phyloP scores from a whole-genome alignment of 1,284 basidiomycete species.

The Schizophyllum amplum region DNA sequence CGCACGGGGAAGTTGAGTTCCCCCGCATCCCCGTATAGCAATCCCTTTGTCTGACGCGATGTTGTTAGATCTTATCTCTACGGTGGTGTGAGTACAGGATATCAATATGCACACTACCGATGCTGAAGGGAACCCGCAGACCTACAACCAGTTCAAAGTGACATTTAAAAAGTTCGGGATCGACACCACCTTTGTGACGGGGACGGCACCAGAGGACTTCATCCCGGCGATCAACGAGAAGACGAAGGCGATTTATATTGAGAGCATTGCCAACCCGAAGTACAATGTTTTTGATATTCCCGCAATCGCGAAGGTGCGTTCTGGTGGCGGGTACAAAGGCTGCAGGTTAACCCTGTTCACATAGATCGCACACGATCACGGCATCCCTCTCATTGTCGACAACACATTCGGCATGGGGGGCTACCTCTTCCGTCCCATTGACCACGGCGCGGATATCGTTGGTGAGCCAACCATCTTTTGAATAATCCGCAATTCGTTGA shows the following conservation, averaged over 20 bases:
- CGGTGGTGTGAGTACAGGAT: slow-evolving; percentile 45
- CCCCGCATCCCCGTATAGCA: not conserved
- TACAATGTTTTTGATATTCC: slow-evolving; percentile 70
- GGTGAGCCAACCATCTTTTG: too few species aligned
- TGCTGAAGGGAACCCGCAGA: slow-evolving; percentile 29
- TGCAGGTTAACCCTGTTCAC: too few species aligned
- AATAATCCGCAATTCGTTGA: too few species aligned
- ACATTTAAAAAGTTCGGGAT: slow-evolving; percentile 77
- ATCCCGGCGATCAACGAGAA: slow-evolving; percentile 69
- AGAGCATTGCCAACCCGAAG: slow-evolving; percentile 83
- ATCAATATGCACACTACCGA: not conserved
- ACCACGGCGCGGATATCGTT: slow-evolving; percentile 79
- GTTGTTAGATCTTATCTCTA: slow-evolving; percentile 52
- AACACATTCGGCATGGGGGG: slow-evolving; percentile 88
- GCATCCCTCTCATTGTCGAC: slow-evolving; percentile 79
- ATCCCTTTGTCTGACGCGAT: not conserved
- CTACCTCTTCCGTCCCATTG: slow-evolving; percentile 69
- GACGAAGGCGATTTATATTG: slow-evolving; percentile 75
- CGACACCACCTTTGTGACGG: slow-evolving; percentile 67
- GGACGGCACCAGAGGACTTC: slow-evolving; percentile 56
- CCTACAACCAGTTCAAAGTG: slow-evolving; percentile 89
- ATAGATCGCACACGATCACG: slow-evolving; percentile 70
- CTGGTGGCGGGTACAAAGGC: slow-evolving; percentile 13
- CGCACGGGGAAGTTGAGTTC: too few species aligned
- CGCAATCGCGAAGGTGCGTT: slow-evolving; percentile 70